These are phyloP conservation scores for Solanum chaucha DNA, from an alignment of 257 asterid genomes.

Conservation along the genomic window DNA sequence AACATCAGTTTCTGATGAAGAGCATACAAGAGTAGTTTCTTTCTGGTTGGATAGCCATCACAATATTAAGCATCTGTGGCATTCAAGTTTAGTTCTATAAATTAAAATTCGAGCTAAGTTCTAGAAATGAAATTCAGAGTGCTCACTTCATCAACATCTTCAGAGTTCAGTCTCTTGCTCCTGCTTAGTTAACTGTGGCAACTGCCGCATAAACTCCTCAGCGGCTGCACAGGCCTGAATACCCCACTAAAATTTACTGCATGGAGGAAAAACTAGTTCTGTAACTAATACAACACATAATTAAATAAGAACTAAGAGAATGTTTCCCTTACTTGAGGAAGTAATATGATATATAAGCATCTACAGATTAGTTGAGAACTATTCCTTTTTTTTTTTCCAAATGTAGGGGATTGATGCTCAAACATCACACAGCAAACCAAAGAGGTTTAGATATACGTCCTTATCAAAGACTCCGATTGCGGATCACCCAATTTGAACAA, in stretches of 20 bases:
- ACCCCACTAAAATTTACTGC: neutral
- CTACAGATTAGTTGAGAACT: neutral
- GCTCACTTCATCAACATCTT: neutral
- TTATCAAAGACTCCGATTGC: neutral
- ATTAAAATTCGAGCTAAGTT: neutral
- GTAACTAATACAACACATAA: neutral
- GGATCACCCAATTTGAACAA: neutral
- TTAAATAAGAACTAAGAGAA: neutral
- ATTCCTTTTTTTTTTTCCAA: neutral
- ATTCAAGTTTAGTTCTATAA: neutral
- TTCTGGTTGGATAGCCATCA: neutral
- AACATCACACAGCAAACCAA: neutral
- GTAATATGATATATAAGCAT: neutral
- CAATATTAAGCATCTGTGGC: neutral
- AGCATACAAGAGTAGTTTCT: neutral
- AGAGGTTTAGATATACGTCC: neutral
- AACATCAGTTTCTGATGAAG: neutral
- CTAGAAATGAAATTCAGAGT: neutral
- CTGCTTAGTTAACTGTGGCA: neutral
- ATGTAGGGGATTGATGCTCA: neutral
- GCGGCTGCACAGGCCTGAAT: neutral
- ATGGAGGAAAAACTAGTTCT: neutral
- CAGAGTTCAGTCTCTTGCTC: neutral
- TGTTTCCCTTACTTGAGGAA: neutral
- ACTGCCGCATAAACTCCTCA: neutral